Evolutionary conservation across 495 filamentous ascomycete genomes (phyloP), one percentile per base, ranked within the genome.

Genomic region (Hyaloscypha hepaticicola): DNA sequence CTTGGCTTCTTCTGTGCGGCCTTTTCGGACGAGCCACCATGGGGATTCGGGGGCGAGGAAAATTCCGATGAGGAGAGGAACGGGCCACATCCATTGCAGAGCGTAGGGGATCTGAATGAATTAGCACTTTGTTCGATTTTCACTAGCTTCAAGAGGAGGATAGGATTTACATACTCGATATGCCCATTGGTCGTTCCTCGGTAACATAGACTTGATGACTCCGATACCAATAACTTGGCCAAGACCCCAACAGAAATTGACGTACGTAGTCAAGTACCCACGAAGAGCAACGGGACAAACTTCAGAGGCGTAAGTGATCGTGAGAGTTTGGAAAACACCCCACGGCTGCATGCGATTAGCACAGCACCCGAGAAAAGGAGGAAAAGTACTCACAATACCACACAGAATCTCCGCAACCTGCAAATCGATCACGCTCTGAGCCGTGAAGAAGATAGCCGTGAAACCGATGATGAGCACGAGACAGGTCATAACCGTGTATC

Each of bases 21-120:
- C 89, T 69, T 83, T 88, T 9, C 90, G 84, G 55, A 93, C 88
- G 22, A 92, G 82, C 90, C 90, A 93, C 90, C 70, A 93, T 0
- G 91, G 91, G 0, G 82, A 87, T 73, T 95, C 91, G 3, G 91
- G 91, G 0, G 89, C 88, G 25, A 90, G 82, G 56, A 77, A 80
- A 62, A 91, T 87, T 26, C 87, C 89, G 64, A 91, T 78, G 60
- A 89, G 83, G 6, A 95, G 79, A 3, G 90, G 90, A 5, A 89
- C 70, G 0, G 90, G 90, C 89, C 90, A 95, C 82, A 95, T 89
- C 90, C 91, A 95, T 75, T 95, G 91, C 8, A 92, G 72, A 3
- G 85, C 86, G 66, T 90, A 92, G 0, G 87, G 87, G 64, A 68
- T 61, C 51, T 82, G 77, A 33, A 11, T n/a, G 11, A 56, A 22